These are phyloP conservation scores for Smithsoniella earleae DNA, from an alignment of 163 green algal genomes.

Conservation along the genomic window DNA sequence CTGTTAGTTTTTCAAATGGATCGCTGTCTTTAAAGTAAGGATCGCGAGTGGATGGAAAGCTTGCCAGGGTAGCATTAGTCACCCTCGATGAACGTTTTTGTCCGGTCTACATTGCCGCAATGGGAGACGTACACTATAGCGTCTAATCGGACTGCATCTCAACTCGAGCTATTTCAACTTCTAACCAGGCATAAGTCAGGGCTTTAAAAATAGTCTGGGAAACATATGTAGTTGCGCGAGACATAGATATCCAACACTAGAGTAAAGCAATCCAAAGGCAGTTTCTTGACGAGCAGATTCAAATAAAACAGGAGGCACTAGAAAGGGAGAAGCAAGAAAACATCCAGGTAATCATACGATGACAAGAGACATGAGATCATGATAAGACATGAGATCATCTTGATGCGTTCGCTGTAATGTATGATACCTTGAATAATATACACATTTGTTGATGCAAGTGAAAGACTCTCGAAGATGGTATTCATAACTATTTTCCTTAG, in stretches of 20 bases:
- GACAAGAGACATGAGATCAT: too few species aligned
- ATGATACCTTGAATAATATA: too few species aligned
- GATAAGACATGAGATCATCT: too few species aligned
- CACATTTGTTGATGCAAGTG: too few species aligned
- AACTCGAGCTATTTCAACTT: too few species aligned
- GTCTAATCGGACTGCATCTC: too few species aligned
- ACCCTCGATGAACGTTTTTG: neutral
- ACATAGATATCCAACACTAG: neutral
- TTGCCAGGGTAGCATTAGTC: neutral
- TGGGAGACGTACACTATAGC: too few species aligned
- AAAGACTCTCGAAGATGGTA: too few species aligned
- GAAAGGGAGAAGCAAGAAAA: conserved; percentile 7
- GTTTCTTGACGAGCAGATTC: conserved; percentile 21
- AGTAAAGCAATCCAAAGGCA: conserved; percentile 2
- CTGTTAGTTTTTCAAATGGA: neutral
- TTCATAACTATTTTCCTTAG: too few species aligned
- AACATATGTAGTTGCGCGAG: conserved; percentile 1
- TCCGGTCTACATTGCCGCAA: neutral
- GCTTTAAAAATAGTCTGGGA: neutral
- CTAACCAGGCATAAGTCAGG: neutral
- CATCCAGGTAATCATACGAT: too few species aligned
- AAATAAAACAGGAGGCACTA: neutral
- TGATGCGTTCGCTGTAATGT: too few species aligned
- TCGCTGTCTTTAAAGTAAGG: neutral
- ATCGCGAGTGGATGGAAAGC: neutral